These are phyloP conservation scores for Xenosphaeropsis pyriputrescens DNA, from an alignment of 2,329 filamentous ascomycete species.

Conservation along the genomic window DNA sequence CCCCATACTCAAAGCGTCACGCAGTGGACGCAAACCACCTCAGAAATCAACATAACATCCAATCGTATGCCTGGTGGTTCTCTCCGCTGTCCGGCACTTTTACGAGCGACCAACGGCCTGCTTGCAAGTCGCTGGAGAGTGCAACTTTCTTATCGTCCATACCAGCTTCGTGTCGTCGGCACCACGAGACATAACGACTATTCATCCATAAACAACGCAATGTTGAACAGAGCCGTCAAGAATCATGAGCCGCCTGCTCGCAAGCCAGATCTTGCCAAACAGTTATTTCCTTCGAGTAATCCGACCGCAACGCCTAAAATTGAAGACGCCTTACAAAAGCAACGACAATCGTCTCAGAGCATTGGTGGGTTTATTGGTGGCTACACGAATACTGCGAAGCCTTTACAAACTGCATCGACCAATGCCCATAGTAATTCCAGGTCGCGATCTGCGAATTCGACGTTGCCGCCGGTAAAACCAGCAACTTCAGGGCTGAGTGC, in stretches of 20 bases:
- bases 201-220: constrained; percentile 17
- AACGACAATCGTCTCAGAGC: constrained; percentile 20
- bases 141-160: constrained; percentile 2
- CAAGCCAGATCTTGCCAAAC: constrained; percentile 22
- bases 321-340: constrained; percentile 32
- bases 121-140: constrained; percentile 14
- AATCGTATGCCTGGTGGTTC: constrained; percentile 18
- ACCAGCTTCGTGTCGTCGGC: background rate
- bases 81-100: constrained; percentile 10
- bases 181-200: constrained; percentile 4
- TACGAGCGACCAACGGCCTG: constrained; percentile 11
- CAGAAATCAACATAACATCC: background rate
- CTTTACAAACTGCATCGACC: constrained; percentile 8
- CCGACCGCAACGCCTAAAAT: constrained; percentile 31
- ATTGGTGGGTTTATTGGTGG: constrained; percentile 21
- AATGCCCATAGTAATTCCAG: constrained; percentile 8
- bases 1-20: too few species aligned
- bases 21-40: too few species aligned
- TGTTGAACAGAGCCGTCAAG: constrained; percentile 17
- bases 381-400: constrained; percentile 6
- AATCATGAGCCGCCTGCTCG: constrained; percentile 6
- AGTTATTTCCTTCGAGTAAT: constrained; percentile 42
- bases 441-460: background rate
- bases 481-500: background rate
- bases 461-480: background rate